phyloP scores from a whole-genome alignment of 2,329 filamentous ascomycete species.

The Alternaria postmessia region DNA sequence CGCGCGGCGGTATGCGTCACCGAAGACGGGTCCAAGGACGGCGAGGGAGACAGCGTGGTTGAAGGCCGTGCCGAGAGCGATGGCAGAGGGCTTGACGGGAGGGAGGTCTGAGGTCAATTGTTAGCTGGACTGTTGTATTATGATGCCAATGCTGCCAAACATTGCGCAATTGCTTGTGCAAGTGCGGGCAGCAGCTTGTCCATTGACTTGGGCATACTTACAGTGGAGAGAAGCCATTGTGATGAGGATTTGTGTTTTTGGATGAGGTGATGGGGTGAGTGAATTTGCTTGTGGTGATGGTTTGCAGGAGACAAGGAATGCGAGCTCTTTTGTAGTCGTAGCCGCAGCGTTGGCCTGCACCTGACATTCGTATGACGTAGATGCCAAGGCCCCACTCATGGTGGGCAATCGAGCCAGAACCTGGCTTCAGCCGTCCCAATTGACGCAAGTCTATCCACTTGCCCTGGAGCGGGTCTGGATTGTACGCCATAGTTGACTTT shows the following conservation, averaged over 20 bases:
- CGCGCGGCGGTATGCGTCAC: slow-evolving; percentile 91
- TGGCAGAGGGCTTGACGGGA: slow-evolving; percentile 95
- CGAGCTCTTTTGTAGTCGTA: slow-evolving; percentile 44
- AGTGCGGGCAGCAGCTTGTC: not conserved
- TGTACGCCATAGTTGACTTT: slow-evolving; percentile 13
- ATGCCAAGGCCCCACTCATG: slow-evolving; percentile 21
- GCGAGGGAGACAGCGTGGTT: slow-evolving; percentile 91
- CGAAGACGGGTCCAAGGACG: slow-evolving; percentile 87
- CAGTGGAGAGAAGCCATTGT: slow-evolving; percentile 68
- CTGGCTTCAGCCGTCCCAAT: slow-evolving; percentile 31
- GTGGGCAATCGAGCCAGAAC: slow-evolving; percentile 21
- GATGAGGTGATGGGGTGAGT: slow-evolving; percentile 23
- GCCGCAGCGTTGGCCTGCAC: slow-evolving; percentile 31
- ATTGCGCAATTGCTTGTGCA: slow-evolving; percentile 20
- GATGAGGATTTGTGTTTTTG: slow-evolving; percentile 33
- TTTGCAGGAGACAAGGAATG: slow-evolving; percentile 35
- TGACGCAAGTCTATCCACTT: slow-evolving; percentile 22
- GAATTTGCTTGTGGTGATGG: slow-evolving; percentile 24
- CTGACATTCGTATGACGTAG: slow-evolving; percentile 46
- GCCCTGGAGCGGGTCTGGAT: slow-evolving; percentile 26
- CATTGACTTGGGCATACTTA: slow-evolving; percentile 50
- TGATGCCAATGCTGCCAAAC: slow-evolving; percentile 15
- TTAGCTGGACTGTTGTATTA: slow-evolving; percentile 26
- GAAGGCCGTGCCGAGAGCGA: slow-evolving; percentile 94
- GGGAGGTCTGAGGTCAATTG: slow-evolving; percentile 65